Percentiles rank a stretch among this genome's conserved stretches.
Conservation (phyloP, 805 yeast species). For the Kurtzmaniella cleridarum region DNA sequence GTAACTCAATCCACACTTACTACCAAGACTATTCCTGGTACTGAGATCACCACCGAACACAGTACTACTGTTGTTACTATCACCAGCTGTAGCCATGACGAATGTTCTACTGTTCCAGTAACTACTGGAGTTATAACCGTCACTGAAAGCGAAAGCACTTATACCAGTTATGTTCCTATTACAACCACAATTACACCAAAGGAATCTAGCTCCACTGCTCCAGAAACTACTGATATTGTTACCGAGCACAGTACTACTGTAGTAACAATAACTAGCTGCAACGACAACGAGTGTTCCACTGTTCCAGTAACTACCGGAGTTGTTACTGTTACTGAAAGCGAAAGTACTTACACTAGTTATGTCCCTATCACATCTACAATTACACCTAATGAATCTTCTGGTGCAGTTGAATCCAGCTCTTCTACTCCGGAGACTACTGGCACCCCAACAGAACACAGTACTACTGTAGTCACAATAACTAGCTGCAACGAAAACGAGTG, state of each 20-base stretch:
- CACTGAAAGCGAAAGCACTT: constrained; percentile 9
- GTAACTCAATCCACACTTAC: too few relatives aligned
- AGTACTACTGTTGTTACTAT: constrained; percentile 27
- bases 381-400: too few relatives aligned
- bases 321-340: not conserved
- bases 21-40: constrained; percentile 24
- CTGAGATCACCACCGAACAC: constrained; percentile 14
- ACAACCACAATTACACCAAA: constrained; percentile 1
- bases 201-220: constrained; percentile 3
- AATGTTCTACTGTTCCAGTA: constrained; percentile 21
- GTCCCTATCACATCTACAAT: not conserved
- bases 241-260: constrained; percentile 7
- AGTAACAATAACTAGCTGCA: constrained; percentile 19
- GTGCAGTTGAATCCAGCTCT: constrained; percentile 1
- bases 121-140: constrained; percentile 29
- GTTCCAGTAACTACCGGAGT: constrained; percentile 3
- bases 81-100: constrained; percentile 31
- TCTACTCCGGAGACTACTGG: not conserved
- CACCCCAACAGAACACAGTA: constrained; percentile 5
- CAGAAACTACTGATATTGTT: constrained; percentile 1
- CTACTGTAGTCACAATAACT: constrained; percentile 15
- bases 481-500: constrained; percentile 22
- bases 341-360: not conserved
- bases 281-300: constrained; percentile 17
- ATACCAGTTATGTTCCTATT: constrained; percentile 17